Conservation (phyloP, 2,329 filamentous ascomycete genomes). For the Apiospora kogelbergensis region DNA sequence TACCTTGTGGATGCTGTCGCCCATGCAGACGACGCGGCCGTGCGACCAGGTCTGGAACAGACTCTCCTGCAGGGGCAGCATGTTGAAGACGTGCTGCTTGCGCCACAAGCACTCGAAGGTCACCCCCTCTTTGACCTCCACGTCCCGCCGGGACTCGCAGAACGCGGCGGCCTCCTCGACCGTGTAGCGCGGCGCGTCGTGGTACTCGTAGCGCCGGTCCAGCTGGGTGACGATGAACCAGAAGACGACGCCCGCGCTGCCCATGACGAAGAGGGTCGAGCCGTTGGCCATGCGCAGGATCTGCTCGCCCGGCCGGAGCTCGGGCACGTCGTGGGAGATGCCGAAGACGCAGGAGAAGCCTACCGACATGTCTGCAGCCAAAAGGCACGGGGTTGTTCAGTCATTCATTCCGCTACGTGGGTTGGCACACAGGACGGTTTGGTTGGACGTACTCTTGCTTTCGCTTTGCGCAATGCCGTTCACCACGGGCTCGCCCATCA, state of each 20-base stretch:
- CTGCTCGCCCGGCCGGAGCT: not conserved
- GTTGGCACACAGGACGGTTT: too few relatives aligned
- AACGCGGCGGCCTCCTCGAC: not conserved
- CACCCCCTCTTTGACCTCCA: not conserved
- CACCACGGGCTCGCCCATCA: not conserved
- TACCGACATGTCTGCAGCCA: not conserved
- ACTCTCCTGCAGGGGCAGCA: not conserved
- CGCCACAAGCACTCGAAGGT: not conserved
- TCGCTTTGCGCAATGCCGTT: not conserved
- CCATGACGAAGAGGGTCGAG: not conserved
- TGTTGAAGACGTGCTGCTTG: not conserved
- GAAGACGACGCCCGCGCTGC: not conserved
- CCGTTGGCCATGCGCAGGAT: not conserved
- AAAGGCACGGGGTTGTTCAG: too few relatives aligned
- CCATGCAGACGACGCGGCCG: not conserved
- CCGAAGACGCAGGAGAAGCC: constrained; percentile 9
- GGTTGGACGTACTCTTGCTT: not conserved
- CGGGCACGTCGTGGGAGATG: not conserved
- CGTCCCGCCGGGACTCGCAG: not conserved
- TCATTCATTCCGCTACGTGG: too few relatives aligned
- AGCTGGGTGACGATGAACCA: constrained; percentile 4
- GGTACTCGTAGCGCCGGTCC: constrained; percentile 4
- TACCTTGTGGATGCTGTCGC: constrained; percentile 2
- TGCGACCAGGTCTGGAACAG: not conserved
- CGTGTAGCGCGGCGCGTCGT: not conserved